phyloP scores from a whole-genome alignment of 2,329 filamentous ascomycete genomes.

The Hypomyces perniciosus region DNA sequence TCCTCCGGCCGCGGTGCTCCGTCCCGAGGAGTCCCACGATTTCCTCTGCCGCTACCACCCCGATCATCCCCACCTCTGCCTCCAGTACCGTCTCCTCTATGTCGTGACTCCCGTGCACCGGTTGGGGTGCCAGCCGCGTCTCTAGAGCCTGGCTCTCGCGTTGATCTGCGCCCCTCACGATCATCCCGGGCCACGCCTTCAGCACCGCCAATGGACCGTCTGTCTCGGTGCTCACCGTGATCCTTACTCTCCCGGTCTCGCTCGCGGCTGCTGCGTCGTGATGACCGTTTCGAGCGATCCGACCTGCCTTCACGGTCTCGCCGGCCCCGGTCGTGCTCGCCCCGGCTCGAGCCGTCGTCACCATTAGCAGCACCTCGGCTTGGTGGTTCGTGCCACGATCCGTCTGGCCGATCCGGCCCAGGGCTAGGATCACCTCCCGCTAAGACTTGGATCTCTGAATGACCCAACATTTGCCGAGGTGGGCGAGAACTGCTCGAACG shows the following conservation, averaged over 20 bases:
- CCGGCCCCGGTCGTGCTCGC: constrained; percentile 38
- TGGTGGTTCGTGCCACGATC: constrained; percentile 32
- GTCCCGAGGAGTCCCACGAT: constrained; percentile 30
- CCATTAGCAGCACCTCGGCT: constrained; percentile 23
- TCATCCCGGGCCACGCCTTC: constrained; percentile 28
- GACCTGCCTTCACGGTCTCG: constrained; percentile 37
- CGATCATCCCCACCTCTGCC: constrained; percentile 29
- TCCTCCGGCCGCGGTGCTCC: constrained; percentile 26
- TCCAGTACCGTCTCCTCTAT: constrained; percentile 22
- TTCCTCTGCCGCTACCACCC: constrained; percentile 24
- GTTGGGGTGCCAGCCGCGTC: constrained; percentile 26
- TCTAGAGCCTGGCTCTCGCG: constrained; percentile 20
- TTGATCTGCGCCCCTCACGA: constrained; percentile 28
- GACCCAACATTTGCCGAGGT: constrained; percentile 39
- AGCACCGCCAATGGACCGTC: constrained; percentile 30
- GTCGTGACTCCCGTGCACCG: constrained; percentile 28
- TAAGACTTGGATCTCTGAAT: constrained; percentile 52
- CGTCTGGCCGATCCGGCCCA: constrained; percentile 42
- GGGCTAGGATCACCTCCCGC: constrained; percentile 48
- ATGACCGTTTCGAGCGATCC: constrained; percentile 34
- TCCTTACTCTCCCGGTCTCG: constrained; percentile 44
- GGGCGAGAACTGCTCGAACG: constrained; percentile 32
- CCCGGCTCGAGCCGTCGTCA: constrained; percentile 24
- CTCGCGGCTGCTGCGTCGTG: constrained; percentile 47
- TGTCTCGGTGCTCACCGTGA: constrained; percentile 39